Evolutionary conservation across 2,329 filamentous ascomycete species (phyloP), one percentile per base, ranked within the genome.

Genomic region (Diaporthe longicolla): DNA sequence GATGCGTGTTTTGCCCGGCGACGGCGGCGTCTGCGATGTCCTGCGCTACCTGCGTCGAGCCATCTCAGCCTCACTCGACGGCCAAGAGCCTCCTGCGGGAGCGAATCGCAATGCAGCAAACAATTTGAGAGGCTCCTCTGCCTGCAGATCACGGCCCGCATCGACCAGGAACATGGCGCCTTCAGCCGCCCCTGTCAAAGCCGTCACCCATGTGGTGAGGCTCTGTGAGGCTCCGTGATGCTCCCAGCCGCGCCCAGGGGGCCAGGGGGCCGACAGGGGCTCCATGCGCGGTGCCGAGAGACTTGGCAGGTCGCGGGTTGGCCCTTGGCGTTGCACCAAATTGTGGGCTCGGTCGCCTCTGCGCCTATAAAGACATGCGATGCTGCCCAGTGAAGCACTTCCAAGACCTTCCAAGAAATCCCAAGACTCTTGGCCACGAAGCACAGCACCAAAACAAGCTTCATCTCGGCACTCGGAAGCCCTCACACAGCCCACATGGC

Each of bases 51-150:
- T 29, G 63, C 63, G 59, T 45, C 59, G 63, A 50, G 45, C 43
- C 21, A 48, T 52, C 63, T 66, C 63, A 52, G 63, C 63, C 63
- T 66, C 63, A 66, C 26, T 35, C 21, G 45, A 40, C 11, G n/a
- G 63, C 63, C 63, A 66, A 66, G 63, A 50, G 29, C 21, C 45
- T 66, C 43, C 63, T 66, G 63, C 45, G 45, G 63, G 63, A 52
- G 63, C 63, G 63, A 66, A 66, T 66, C 63, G 63, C 63, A 66
- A 66, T 52, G 29, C 63, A 52, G 63, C 63, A 66, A 52, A 52
- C 63, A 66, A 37, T 40, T 26, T 17, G 21, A 66, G 63, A 52
- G 45, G 45, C 45, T 52, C 63, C 63, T 66, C 21, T 37, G 29
- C 45, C 45, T 66, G 63, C 63, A 66, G 63, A 66, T 66, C 63